Conservation (phyloP, 129 eudicot genomes). For the Pittosporum tobira region DNA sequence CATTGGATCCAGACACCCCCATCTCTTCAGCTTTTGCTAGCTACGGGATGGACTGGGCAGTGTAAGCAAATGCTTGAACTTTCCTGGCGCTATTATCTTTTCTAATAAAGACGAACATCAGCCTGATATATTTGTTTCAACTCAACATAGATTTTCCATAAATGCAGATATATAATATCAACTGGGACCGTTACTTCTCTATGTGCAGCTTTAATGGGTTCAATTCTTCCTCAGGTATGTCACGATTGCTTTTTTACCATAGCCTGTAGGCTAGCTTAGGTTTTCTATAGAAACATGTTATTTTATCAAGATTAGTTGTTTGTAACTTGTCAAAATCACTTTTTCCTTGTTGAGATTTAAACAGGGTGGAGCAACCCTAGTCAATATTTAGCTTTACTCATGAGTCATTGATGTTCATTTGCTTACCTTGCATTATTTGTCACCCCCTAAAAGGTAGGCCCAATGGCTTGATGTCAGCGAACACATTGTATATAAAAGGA, state of each 20-base stretch:
- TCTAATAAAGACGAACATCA: neutral
- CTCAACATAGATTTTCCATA: neutral
- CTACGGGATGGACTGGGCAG: conserved; percentile 64
- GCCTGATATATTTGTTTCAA: conserved; percentile 1
- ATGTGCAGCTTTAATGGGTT: conserved; percentile 57
- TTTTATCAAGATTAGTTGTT: neutral
- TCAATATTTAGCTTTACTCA: too few species aligned
- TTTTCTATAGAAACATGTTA: too few species aligned
- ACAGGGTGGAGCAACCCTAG: too few species aligned
- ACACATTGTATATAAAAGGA: too few species aligned
- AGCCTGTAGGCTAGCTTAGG: neutral
- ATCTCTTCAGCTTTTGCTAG: conserved; percentile 56
- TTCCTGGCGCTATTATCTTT: conserved; percentile 4
- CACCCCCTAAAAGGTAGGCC: too few species aligned
- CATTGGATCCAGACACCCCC: conserved; percentile 60
- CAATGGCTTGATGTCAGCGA: too few species aligned
- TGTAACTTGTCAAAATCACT: neutral
- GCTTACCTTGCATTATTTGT: too few species aligned
- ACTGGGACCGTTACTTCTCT: conserved; percentile 63
- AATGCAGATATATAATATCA: conserved; percentile 44
- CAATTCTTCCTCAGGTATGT: conserved; percentile 57
- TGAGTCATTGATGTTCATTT: too few species aligned
- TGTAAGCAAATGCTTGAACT: conserved; percentile 28
- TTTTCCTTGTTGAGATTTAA: too few species aligned
- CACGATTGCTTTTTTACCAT: neutral